Evolutionary conservation across 441 rosid genomes (phyloP).

Genomic region (Cnidoscolus chayamansa): DNA sequence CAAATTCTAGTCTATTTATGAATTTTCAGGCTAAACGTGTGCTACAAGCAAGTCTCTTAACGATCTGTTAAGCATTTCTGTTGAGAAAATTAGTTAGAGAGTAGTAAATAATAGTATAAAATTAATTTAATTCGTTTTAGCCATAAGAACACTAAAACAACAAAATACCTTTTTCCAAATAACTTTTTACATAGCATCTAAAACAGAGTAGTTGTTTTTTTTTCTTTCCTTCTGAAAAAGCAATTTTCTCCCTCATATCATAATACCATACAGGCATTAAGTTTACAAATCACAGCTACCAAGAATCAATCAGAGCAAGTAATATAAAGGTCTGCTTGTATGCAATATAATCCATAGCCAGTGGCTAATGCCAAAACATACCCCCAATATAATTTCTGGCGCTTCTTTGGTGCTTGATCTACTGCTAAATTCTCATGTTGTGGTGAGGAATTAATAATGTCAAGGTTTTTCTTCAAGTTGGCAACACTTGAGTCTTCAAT

Average conservation of each 20-base stretch:
- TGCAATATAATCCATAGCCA: not conserved
- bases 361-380: conserved; percentile 10
- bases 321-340: not conserved
- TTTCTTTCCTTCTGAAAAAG: no score
- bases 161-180: no score
- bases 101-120: no score
- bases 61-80: no score
- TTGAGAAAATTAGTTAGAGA: no score
- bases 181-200: no score
- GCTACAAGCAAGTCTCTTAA: not conserved
- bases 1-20: not conserved
- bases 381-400: conserved; percentile 28
- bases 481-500: conserved; percentile 7
- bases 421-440: conserved; percentile 1
- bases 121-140: no score
- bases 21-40: not conserved
- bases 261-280: not conserved
- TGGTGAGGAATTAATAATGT: not conserved
- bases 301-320: not conserved
- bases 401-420: conserved; percentile 21
- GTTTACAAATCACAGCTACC: not conserved
- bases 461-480: conserved; percentile 11
- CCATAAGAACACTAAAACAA: no score
- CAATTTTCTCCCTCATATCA: no score
- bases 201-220: no score